Conservation (phyloP, 768 basidiomycete genomes). For the Pholiota molesta region DNA sequence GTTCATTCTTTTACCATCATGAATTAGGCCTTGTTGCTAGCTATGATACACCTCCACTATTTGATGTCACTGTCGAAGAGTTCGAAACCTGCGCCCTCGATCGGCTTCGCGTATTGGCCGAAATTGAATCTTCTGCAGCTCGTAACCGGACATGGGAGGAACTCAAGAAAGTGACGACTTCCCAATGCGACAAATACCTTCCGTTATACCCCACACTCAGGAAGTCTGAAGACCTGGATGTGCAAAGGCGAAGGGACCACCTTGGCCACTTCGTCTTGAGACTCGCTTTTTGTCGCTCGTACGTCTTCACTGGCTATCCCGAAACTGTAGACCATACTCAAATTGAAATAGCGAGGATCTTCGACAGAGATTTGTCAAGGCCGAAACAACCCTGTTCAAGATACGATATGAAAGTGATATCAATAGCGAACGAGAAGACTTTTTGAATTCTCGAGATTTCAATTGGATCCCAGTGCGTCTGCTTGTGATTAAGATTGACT, state of each 20-base stretch:
- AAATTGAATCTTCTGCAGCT: constrained; percentile 88
- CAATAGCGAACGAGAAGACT: constrained; percentile 57
- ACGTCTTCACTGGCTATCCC: constrained; percentile 35
- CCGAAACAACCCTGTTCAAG: constrained; percentile 83
- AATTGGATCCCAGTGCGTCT: constrained; percentile 61
- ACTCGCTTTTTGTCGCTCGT: constrained; percentile 97
- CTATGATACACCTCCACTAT: constrained; percentile 83
- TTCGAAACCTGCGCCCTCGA: constrained; percentile 93
- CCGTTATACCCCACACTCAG: constrained; percentile 61
- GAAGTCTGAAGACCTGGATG: constrained; percentile 47
- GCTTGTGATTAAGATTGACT: neutral
- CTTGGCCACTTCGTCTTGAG: constrained; percentile 93
- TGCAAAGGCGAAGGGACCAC: constrained; percentile 80
- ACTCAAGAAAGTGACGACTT: constrained; percentile 59
- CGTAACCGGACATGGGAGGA: constrained; percentile 86
- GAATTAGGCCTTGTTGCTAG: constrained; percentile 39
- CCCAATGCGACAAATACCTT: constrained; percentile 76
- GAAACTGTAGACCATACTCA: neutral
- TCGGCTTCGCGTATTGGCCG: constrained; percentile 82
- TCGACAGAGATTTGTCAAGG: constrained; percentile 83
- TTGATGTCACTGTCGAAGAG: constrained; percentile 92
- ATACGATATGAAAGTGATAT: constrained; percentile 76
- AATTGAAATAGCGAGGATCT: constrained; percentile 75
- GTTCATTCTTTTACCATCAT: constrained; percentile 8
- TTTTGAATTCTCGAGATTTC: constrained; percentile 68